Percentiles rank a stretch among this genome's conserved stretches.
phyloP scores from a whole-genome alignment of 305 asterid genomes.

The Andrographis paniculata region DNA sequence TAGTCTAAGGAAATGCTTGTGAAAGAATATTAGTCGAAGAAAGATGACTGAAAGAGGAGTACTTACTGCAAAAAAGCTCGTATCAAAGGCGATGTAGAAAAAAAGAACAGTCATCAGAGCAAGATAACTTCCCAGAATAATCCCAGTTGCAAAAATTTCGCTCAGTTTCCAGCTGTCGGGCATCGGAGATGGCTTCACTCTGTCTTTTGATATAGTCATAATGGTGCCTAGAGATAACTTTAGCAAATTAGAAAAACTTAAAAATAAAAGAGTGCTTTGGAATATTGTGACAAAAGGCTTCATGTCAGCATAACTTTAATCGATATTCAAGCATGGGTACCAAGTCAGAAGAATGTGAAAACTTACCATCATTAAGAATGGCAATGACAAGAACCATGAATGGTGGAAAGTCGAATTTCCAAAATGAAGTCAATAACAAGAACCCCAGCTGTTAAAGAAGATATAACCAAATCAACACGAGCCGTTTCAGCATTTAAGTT shows the following conservation, averaged over 20 bases:
- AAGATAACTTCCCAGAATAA: constrained; percentile 42
- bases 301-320: neutral
- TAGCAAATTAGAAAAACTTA: neutral
- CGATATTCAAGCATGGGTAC: neutral
- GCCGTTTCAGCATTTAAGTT: neutral
- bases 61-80: constrained; percentile 32
- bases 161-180: constrained; percentile 57
- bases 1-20: neutral
- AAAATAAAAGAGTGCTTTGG: neutral
- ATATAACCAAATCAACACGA: neutral
- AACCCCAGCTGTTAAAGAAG: constrained; percentile 41
- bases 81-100: constrained; percentile 41
- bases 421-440: constrained; percentile 43
- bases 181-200: constrained; percentile 48
- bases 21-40: neutral
- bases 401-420: constrained; percentile 60
- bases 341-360: constrained; percentile 38
- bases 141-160: constrained; percentile 46
- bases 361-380: constrained; percentile 65
- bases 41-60: neutral
- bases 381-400: constrained; percentile 78
- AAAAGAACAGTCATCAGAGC: constrained; percentile 43
- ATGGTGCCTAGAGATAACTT: constrained; percentile 29
- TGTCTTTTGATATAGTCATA: constrained; percentile 55
- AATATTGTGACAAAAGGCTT: neutral